Conservation (phyloP, 345 rosid species). For the Carallia brachiata region DNA sequence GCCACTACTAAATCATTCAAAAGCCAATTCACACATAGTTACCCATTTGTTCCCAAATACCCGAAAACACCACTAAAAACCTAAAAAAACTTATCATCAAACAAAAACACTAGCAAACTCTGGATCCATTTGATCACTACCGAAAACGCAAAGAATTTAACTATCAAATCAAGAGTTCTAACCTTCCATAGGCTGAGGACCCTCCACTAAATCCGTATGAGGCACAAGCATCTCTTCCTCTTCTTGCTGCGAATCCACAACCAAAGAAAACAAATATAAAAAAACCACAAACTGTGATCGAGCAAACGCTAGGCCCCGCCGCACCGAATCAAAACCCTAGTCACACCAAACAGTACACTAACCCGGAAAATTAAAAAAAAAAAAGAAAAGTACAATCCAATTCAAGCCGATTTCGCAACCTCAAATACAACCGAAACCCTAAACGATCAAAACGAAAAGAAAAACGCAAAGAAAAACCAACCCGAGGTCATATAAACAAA, state of each 20-base stretch:
- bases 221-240: slow-evolving; percentile 97
- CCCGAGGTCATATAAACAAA: slow-evolving; percentile 5
- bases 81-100: not conserved
- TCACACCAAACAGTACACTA: not conserved
- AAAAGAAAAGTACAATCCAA: not conserved
- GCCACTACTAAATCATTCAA: slow-evolving; percentile 35
- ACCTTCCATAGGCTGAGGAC: slow-evolving; percentile 87
- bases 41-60: not conserved
- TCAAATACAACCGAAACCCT: not conserved
- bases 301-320: not conserved
- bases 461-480: slow-evolving; percentile 13
- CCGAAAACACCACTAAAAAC: not conserved
- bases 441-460: not conserved
- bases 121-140: slow-evolving; percentile 17
- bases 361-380: not conserved
- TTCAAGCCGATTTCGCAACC: slow-evolving; percentile 2
- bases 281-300: slow-evolving; percentile 10
- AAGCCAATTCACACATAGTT: not conserved
- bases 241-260: slow-evolving; percentile 56
- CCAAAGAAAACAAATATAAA: not conserved
- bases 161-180: slow-evolving; percentile 8
- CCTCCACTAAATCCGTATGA: slow-evolving; percentile 71
- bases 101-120: not conserved
- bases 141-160: not conserved
- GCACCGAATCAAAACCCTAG: slow-evolving; percentile 22